Conservation (phyloP, 2,329 filamentous ascomycete genomes). For the Cladosporium colombiae region DNA sequence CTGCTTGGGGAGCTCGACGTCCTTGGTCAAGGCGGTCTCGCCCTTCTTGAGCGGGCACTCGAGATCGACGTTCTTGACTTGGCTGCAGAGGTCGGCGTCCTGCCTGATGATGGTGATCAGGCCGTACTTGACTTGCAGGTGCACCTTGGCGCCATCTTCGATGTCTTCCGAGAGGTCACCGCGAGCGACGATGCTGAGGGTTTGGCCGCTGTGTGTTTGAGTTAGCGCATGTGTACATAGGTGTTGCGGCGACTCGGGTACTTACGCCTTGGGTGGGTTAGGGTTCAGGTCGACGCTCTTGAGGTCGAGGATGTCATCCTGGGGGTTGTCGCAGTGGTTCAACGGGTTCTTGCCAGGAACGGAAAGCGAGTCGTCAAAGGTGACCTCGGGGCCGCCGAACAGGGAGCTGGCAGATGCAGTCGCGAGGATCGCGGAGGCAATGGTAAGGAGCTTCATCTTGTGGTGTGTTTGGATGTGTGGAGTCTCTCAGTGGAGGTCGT, state of each 20-base stretch:
- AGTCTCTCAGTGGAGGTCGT: conserved; percentile 2
- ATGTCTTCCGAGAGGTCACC: conserved; percentile 75
- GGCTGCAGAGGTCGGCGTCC: conserved; percentile 81
- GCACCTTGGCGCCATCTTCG: conserved; percentile 75
- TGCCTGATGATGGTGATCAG: conserved; percentile 85
- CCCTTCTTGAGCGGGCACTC: conserved; percentile 86
- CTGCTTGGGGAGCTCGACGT: conserved; percentile 78
- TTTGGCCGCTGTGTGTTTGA: conserved; percentile 64
- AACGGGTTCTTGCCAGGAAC: conserved; percentile 87
- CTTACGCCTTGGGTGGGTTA: conserved; percentile 83
- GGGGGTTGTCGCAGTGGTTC: conserved; percentile 71
- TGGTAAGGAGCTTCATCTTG: conserved; percentile 19
- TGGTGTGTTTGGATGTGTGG: not conserved
- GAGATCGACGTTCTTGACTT: conserved; percentile 83
- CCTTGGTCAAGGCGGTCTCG: conserved; percentile 69
- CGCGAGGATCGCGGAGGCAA: conserved; percentile 18
- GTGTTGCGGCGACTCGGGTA: conserved; percentile 15
- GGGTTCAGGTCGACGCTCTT: conserved; percentile 77
- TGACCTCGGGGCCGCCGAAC: conserved; percentile 5
- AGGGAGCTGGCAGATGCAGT: conserved; percentile 11
- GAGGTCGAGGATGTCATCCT: conserved; percentile 71
- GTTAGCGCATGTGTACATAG: conserved; percentile 9
- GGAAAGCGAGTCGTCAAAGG: conserved; percentile 53
- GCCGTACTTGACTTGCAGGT: conserved; percentile 88
- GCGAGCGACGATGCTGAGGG: conserved; percentile 74